Evolutionary conservation across 257 asterid species (phyloP).

Genomic region (Coffea eugenioides): DNA sequence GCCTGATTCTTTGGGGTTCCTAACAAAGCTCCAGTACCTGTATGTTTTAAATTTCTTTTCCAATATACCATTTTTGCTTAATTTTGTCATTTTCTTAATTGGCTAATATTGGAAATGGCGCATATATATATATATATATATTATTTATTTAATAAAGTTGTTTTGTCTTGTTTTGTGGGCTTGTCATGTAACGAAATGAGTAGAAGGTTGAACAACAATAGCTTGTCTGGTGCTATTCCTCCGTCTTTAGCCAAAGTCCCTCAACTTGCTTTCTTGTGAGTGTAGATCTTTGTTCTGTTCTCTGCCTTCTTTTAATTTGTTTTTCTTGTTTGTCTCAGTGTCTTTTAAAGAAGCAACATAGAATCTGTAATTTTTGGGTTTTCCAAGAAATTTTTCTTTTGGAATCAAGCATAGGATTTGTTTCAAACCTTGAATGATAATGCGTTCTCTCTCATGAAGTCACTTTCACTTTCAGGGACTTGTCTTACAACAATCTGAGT

Average conservation of each 20-base stretch:
- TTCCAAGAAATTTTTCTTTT: slow-evolving; percentile 2
- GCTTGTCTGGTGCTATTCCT: slow-evolving; percentile 86
- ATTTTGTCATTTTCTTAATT: not conserved
- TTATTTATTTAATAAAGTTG: slow-evolving; percentile 34
- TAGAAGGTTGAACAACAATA: slow-evolving; percentile 95
- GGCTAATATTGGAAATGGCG: slow-evolving; percentile 20
- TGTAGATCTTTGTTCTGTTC: slow-evolving; percentile 15
- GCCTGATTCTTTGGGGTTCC: slow-evolving; percentile 67
- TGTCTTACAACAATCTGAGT: slow-evolving; percentile 90
- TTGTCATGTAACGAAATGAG: slow-evolving; percentile 50
- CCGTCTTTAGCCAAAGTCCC: slow-evolving; percentile 70
- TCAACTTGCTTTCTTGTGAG: slow-evolving; percentile 98
- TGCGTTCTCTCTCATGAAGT: slow-evolving; percentile 12
- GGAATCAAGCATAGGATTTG: slow-evolving; percentile 18
- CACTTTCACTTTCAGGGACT: slow-evolving; percentile 61
- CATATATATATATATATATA: slow-evolving; percentile 1
- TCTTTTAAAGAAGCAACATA: slow-evolving; percentile 6
- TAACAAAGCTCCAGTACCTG: slow-evolving; percentile 76
- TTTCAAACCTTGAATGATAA: slow-evolving; percentile 28
- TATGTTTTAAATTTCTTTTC: slow-evolving; percentile 36
- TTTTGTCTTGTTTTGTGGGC: slow-evolving; percentile 33
- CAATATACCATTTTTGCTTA: not conserved
- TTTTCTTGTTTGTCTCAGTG: slow-evolving; percentile 21
- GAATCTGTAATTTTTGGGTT: not conserved
- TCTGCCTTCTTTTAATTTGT: slow-evolving; percentile 12